Base-by-base conservation (phyloP, 2,329 filamentous ascomycete species). In the Chaetomiaceae sp. region DNA sequence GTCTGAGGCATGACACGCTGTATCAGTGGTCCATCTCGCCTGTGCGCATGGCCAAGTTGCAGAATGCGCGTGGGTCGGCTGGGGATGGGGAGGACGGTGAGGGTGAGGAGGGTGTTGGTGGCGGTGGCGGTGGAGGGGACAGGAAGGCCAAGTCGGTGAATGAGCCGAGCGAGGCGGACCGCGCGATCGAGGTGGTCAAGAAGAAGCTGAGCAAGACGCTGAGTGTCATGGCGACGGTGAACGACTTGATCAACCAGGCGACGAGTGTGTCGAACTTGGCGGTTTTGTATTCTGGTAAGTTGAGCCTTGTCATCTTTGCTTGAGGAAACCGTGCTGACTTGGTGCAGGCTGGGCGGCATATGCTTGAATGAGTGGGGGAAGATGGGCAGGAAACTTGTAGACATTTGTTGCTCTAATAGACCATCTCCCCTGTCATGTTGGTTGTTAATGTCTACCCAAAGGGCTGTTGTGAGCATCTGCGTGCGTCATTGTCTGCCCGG, bases 121-220 rank as follows among this genome's bases (percentile, higher is more conserved):
- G 69, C 4, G 64, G 58, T 25, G 69, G 68, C 2, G 67, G 68
- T 5, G 62, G 55, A 8, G 64, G 58, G 6, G 55, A 48, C 14
- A 44, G 15, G 15, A 72, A 75, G 54, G 60, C 65, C 51, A 75
- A 73, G 62, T 68, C 72, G 22, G 72, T 77, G 38, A 83, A 83
- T 55, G 79, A 83, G 67, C 79, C 70, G 2, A 80, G 78, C 23
- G 95, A 99, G 71, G 95, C 94, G 2, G 91, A 96, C 59, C 79
- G 95, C 53, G 94, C 95, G 1, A 76, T 99, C 52, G 89, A 91
- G 53, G 88, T 97, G 20, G 94, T 99, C 53, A 84, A 89, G 67
- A 97, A 96, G 81, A 99, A 99, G 74, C 71, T 99, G 61, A 89
- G 87, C 59, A 96, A 96, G 77, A 91, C 89, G 2, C 71, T 99